phyloP scores from a whole-genome alignment of 1,284 basidiomycete species.

The Lignosus rhinocerotis region DNA sequence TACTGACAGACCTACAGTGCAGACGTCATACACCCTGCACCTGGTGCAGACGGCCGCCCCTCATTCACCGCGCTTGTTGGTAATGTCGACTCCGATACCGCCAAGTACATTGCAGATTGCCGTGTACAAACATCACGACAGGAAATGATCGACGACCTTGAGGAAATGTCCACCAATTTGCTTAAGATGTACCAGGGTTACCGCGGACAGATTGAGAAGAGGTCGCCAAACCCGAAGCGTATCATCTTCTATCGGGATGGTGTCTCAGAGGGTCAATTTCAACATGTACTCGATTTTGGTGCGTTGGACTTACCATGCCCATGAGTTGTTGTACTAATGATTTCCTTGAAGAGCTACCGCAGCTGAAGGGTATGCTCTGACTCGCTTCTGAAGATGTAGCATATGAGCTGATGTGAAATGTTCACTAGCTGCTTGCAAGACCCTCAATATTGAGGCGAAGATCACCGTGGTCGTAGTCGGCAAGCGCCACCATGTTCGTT shows the following conservation, averaged over 20 bases:
- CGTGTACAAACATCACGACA: conserved; percentile 66
- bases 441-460: conserved; percentile 55
- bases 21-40: conserved; percentile 78
- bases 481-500: conserved; percentile 76
- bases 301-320: conserved; percentile 12
- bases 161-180: conserved; percentile 55
- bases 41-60: conserved; percentile 68
- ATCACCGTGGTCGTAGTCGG: conserved; percentile 78
- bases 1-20: conserved; percentile 46
- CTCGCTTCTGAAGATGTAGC: neutral
- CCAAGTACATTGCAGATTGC: conserved; percentile 54
- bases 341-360: conserved; percentile 49
- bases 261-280: conserved; percentile 80
- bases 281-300: conserved; percentile 65
- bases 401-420: neutral
- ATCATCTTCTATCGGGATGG: conserved; percentile 80
- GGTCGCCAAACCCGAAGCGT: conserved; percentile 53
- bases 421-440: conserved; percentile 53
- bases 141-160: conserved; percentile 74
- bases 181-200: conserved; percentile 59
- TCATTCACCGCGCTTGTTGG: conserved; percentile 77
- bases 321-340: conserved; percentile 1
- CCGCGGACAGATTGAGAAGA: conserved; percentile 52
- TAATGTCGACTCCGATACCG: conserved; percentile 68
- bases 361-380: conserved; percentile 51